A percentile compares a stretch with the other conserved stretches of the same genome.
These are phyloP conservation scores for Aleurites moluccanus DNA, from an alignment of 441 rosid species.

Conservation along the genomic window DNA sequence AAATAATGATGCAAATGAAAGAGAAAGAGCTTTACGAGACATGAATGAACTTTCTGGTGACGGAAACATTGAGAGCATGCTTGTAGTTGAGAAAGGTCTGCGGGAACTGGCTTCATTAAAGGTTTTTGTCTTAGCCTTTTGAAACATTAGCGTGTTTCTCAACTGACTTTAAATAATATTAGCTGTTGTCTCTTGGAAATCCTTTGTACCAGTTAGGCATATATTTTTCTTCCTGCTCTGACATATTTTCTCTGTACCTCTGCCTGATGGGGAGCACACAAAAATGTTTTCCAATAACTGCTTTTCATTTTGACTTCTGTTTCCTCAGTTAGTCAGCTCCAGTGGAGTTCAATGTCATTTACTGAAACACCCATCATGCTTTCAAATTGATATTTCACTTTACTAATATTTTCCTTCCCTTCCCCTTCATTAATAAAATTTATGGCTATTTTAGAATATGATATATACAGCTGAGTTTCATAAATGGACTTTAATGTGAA, in stretches of 20 bases:
- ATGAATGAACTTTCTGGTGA: constrained; percentile 56
- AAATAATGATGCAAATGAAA: constrained; percentile 44
- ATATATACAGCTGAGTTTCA: too few species aligned
- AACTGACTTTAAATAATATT: background rate
- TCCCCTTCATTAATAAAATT: background rate
- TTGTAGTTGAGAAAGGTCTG: constrained; percentile 85
- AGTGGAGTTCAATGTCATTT: background rate
- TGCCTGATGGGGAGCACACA: background rate
- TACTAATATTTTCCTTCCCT: background rate
- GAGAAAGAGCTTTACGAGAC: constrained; percentile 42
- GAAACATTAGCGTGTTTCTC: background rate
- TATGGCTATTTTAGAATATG: background rate
- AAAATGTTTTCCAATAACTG: background rate
- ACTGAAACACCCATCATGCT: background rate
- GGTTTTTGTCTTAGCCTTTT: constrained; percentile 44
- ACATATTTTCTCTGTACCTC: background rate
- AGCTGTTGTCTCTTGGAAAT: background rate
- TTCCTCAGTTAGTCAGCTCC: background rate
- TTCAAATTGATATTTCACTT: background rate
- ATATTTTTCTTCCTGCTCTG: background rate
- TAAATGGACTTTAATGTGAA: background rate
- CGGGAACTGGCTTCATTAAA: constrained; percentile 74
- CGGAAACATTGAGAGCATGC: constrained; percentile 76
- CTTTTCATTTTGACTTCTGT: background rate
- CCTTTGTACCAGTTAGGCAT: background rate